Base-by-base conservation (phyloP, 2,329 filamentous ascomycete species). In the Parastagonospora nodorum region DNA sequence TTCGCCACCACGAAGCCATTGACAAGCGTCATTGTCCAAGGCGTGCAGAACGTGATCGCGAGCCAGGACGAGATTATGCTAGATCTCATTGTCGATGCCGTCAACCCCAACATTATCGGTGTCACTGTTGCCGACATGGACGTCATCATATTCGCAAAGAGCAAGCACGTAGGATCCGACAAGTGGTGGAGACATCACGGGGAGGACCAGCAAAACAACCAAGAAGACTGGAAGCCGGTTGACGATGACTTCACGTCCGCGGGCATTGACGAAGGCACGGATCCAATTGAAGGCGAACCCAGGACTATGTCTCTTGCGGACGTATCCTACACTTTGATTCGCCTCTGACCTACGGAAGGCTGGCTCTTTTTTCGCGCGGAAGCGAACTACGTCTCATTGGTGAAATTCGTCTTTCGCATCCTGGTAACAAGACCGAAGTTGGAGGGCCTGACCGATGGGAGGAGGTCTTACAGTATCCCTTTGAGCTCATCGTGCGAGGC, bases 21-120 rank as follows among this genome's bases (percentile, higher is more conserved):
- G 41, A 83, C 85, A 24, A 85, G 89, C 57, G 89, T 97, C 51
- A 81, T 88, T 57, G 84, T 97, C 38, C 79, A 88, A 48, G 87
- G 88, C 57, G 91, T 99, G 60, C 85, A 88, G 63, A 95, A 96
- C 60, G 91, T 99, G 19, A 83, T 97, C 42, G 92, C 92, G 2
- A 96, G 90, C 63, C 90, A 96, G 72, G 90, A 96, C 72, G 92
- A 97, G 71, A 82, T 99, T 36, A 96, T 99, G 85, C 84, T 97
- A 65, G 93, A 99, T 72, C 77, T 99, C 42, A 85, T 90, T 15
- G 90, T 99, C 52, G 85, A 85, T 60, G 94, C 93, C 0, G 82
- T 93, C 63, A 99, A 99, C 69, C 92, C 93, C 1, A 99, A 97
- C 63, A 86, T 97, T 35, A 88, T 97, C 33, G 86, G 91, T 2